Evolutionary conservation across 2,329 filamentous ascomycete species (phyloP), one percentile per base, ranked within the genome.

Genomic region (Eutypa lata): DNA sequence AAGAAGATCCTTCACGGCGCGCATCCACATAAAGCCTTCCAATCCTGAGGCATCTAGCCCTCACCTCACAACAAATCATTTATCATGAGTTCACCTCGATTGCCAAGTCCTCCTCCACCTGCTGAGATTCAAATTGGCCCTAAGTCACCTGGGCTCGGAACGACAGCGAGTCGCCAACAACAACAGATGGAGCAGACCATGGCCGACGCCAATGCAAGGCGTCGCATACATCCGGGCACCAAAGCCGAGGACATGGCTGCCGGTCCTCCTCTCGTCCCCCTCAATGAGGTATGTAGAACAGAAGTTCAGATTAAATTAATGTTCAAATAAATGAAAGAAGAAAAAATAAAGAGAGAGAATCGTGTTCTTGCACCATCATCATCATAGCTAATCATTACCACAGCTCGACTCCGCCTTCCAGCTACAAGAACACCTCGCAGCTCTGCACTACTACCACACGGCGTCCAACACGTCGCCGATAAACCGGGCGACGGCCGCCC

Each of bases 371-470:
- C n/a, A n/a, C n/a, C n/a, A n/a, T n/a, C n/a, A n/a, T n/a, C n/a
- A n/a, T n/a, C n/a, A n/a, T n/a, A n/a, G n/a, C n/a, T n/a, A n/a
- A n/a, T n/a, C n/a, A n/a, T n/a, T n/a, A n/a, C n/a, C n/a, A 31
- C 47, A 97, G 90, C 91, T 99, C 61, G 92, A 99, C 68, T 97
- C 93, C 21, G 90, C 94, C 44, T 99, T 97, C 70, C 94, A 97
- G 71, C 84, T 97, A 18, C 95, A 97, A 72, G 94, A 99, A 73
- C 93, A 99, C 68, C 87, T 99, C 51, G 93, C 95, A 71, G 90
- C 94, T 35, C 83, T 97, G 16, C 90, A 97, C 75, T 86, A 92
- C 71, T 80, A 88, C 68, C 87, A 89, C 68, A 96, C 90, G 1
- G 78, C 76, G 49, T 77, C 81, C 57, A 83, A 83, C 60, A 87